Conservation (phyloP, 257 asterid genomes). For the Penstemon davidsonii region DNA sequence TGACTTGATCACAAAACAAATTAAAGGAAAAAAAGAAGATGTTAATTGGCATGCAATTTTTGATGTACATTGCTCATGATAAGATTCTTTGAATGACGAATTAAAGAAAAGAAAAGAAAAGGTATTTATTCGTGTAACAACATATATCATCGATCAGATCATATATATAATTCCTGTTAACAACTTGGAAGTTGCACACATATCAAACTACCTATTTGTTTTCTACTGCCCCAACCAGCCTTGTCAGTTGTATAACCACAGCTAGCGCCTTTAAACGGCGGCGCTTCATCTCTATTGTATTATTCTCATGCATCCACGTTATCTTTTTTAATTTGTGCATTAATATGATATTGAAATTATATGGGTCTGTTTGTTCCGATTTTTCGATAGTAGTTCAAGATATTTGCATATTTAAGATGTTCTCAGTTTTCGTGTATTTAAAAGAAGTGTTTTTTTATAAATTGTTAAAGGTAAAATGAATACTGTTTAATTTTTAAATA, state of each 20-base stretch:
- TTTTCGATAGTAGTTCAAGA: no score
- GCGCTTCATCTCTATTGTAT: not conserved
- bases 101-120: no score
- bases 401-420: no score
- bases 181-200: conserved; percentile 31
- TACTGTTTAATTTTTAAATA: no score
- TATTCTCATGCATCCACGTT: conserved; percentile 11
- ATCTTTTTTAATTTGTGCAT: not conserved
- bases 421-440: no score
- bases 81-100: conserved; percentile 2
- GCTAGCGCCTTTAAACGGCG: conserved; percentile 4
- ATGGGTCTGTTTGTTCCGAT: no score
- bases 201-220: not conserved
- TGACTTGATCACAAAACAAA: no score
- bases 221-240: not conserved
- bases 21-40: not conserved
- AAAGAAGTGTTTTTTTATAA: no score
- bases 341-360: not conserved
- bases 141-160: conserved; percentile 8
- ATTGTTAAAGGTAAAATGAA: no score
- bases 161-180: not conserved
- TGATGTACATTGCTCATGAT: not conserved
- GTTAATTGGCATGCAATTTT: not conserved
- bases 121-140: not conserved
- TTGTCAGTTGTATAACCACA: not conserved